A percentile compares a stretch with the other conserved stretches of the same genome.
Evolutionary conservation across 306 rosid genomes (phyloP).

Genomic region (Fagus crenata): DNA sequence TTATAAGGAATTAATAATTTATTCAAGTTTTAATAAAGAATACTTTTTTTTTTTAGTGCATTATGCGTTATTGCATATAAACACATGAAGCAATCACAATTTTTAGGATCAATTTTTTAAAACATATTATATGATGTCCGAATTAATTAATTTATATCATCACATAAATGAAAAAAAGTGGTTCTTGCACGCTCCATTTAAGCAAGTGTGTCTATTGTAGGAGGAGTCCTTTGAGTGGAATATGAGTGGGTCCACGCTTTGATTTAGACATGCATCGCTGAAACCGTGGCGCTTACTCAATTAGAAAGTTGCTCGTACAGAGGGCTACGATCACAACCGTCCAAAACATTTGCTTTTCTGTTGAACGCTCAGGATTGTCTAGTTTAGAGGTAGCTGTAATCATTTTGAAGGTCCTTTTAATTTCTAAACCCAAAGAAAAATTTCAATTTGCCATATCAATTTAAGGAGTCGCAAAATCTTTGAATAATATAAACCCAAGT

Average conservation of each 20-base stretch:
- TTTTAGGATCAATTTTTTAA: no score
- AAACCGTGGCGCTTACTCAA: neutral
- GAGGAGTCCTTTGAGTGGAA: neutral
- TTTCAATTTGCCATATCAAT: no score
- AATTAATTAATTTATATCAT: no score
- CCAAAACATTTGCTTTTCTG: neutral
- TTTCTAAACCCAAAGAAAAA: no score
- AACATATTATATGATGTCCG: no score
- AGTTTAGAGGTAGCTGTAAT: neutral
- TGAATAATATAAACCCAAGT: no score
- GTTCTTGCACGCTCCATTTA: neutral
- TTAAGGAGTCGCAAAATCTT: no score
- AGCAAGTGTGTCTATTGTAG: neutral
- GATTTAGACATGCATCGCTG: neutral
- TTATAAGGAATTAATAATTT: no score
- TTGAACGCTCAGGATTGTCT: neutral
- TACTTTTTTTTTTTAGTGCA: no score
- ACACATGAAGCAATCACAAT: no score
- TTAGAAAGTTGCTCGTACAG: neutral
- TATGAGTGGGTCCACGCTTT: neutral
- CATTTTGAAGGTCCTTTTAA: neutral
- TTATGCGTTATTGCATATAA: no score
- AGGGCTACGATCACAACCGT: neutral
- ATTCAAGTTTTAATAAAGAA: no score
- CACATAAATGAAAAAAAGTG: neutral